Conservation (phyloP, 371 early-diverging fungal species). For the Capillidium rhysosporum region DNA sequence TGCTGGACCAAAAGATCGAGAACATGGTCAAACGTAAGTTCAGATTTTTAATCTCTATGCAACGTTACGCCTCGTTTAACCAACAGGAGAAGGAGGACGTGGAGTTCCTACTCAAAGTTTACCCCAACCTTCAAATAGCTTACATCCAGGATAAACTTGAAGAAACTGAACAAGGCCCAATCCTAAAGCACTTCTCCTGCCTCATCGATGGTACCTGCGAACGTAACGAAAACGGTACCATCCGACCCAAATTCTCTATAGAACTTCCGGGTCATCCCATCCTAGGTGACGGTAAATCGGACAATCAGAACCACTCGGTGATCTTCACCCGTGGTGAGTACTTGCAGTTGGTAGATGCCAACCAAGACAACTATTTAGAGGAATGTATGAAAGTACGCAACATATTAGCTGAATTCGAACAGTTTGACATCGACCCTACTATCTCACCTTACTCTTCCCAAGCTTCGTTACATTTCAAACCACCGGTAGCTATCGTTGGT, state of each 20-base stretch:
- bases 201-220: slow-evolving; percentile 58
- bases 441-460: slow-evolving; percentile 1
- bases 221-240: slow-evolving; percentile 33
- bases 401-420: slow-evolving; percentile 70
- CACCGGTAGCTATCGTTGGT: slow-evolving; percentile 78
- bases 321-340: slow-evolving; percentile 75
- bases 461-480: slow-evolving; percentile 9
- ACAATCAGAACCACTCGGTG: slow-evolving; percentile 74
- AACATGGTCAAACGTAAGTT: slow-evolving; percentile 52
- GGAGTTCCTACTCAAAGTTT: slow-evolving; percentile 52
- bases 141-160: slow-evolving; percentile 36
- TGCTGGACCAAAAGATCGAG: slow-evolving; percentile 43
- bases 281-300: slow-evolving; percentile 77
- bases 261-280: slow-evolving; percentile 75
- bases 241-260: slow-evolving; percentile 49
- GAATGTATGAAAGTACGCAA: slow-evolving; percentile 75
- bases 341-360: slow-evolving; percentile 68
- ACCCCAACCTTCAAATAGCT: slow-evolving; percentile 63
- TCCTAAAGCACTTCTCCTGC: slow-evolving; percentile 35
- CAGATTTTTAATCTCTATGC: slow-evolving; percentile 73
- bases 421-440: slow-evolving; percentile 25
- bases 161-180: slow-evolving; percentile 26
- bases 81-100: slow-evolving; percentile 52
- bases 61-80: slow-evolving; percentile 54
- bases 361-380: slow-evolving; percentile 79